A percentile compares a stretch with the other conserved stretches of the same genome.
These are phyloP conservation scores for Alternaria tenuissima DNA, from an alignment of 2,329 filamentous ascomycete species.

Conservation along the genomic window DNA sequence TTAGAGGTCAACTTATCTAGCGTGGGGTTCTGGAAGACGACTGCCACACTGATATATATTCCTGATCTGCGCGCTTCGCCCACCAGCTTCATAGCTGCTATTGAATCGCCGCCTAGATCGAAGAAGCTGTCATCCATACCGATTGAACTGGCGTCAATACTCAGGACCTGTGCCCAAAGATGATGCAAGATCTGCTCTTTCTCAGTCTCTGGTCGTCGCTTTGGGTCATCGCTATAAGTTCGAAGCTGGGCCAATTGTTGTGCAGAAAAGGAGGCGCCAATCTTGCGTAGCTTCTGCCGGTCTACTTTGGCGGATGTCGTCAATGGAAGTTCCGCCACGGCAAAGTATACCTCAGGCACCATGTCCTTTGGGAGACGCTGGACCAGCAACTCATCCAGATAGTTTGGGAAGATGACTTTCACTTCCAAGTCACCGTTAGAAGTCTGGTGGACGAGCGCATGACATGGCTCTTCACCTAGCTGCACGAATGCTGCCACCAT, in stretches of 20 bases:
- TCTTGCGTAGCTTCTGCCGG: too few species aligned
- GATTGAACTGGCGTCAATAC: neutral
- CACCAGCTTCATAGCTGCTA: neutral
- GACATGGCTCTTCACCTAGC: too few species aligned
- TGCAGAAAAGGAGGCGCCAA: too few species aligned
- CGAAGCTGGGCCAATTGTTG: slow-evolving; percentile 4
- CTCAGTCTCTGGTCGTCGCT: neutral
- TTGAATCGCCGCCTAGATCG: neutral
- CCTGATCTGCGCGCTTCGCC: neutral
- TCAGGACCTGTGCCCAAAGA: neutral
- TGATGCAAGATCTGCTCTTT: neutral
- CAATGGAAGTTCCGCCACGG: too few species aligned
- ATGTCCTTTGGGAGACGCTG: too few species aligned
- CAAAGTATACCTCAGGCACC: too few species aligned
- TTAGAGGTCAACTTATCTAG: neutral
- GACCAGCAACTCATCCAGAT: too few species aligned
- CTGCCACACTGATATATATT: neutral
- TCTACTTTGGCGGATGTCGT: too few species aligned
- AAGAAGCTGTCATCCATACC: neutral
- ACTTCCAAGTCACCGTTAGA: too few species aligned
- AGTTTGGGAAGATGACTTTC: too few species aligned
- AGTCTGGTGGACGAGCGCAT: too few species aligned
- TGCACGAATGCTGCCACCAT: neutral
- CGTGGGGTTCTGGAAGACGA: neutral
- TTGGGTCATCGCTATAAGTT: neutral